Percentiles rank a stretch among this genome's conserved stretches.
phyloP scores from a whole-genome alignment of 2,329 filamentous ascomycete species.

The Scopulariopsis brevicaulis region DNA sequence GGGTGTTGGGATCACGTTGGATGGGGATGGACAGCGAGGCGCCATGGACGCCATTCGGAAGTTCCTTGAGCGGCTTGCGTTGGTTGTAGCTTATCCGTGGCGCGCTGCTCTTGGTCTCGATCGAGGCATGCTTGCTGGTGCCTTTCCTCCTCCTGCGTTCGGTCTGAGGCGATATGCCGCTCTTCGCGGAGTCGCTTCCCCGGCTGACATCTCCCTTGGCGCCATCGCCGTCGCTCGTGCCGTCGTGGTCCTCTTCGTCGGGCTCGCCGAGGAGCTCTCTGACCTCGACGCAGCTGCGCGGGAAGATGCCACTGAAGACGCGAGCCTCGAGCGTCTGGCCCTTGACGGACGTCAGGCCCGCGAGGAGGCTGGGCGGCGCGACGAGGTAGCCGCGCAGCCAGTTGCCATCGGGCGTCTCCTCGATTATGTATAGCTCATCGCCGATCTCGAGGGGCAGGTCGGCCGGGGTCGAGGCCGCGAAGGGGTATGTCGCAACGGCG shows the following conservation, averaged over 20 bases:
- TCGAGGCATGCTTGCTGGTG: slow-evolving; percentile 7
- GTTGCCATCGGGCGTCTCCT: slow-evolving; percentile 81
- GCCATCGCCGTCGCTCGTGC: slow-evolving; percentile 19
- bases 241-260: slow-evolving; percentile 38
- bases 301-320: slow-evolving; percentile 98
- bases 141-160: slow-evolving; percentile 22
- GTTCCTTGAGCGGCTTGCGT: slow-evolving; percentile 16
- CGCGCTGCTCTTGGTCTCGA: not conserved
- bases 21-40: slow-evolving; percentile 31
- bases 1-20: slow-evolving; percentile 52
- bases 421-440: slow-evolving; percentile 97
- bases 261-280: slow-evolving; percentile 78
- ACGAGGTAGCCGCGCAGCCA: slow-evolving; percentile 96
- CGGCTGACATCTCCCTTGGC: slow-evolving; percentile 7
- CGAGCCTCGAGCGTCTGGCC: slow-evolving; percentile 90
- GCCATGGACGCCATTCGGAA: slow-evolving; percentile 26
- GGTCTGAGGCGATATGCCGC: slow-evolving; percentile 29
- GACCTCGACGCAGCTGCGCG: slow-evolving; percentile 86
- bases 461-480: slow-evolving; percentile 72
- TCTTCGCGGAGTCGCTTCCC: slow-evolving; percentile 39
- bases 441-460: slow-evolving; percentile 95
- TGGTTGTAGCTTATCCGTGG: slow-evolving; percentile 6
- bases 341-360: slow-evolving; percentile 80
- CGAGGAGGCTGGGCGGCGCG: slow-evolving; percentile 83
- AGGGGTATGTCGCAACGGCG: slow-evolving; percentile 91